Percentiles rank a stretch among this genome's conserved stretches.
Conservation (phyloP, 208 protist species). For the Acanthamoeba sp. region DNA sequence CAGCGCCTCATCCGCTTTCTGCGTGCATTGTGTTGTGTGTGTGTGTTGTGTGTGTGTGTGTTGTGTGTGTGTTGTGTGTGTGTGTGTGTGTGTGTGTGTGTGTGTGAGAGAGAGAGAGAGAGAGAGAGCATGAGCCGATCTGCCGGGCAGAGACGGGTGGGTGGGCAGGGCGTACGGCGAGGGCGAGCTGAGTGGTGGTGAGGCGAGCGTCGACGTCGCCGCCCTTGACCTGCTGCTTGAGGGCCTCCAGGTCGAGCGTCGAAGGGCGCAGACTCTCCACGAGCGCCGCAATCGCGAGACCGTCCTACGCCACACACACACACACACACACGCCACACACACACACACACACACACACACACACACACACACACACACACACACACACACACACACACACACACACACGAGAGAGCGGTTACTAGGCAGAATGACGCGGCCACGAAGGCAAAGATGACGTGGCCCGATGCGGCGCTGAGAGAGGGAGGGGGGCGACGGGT, state of each 20-base stretch:
- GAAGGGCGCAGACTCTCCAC: slow-evolving; percentile 20
- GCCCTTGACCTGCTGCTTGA: slow-evolving; percentile 50
- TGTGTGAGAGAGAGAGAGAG: too few species aligned
- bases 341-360: too few species aligned
- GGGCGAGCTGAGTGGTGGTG: slow-evolving; percentile 41
- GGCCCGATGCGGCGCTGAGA: too few species aligned
- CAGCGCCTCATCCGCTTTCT: slow-evolving; percentile 69
- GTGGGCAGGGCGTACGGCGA: not conserved
- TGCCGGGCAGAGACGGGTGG: too few species aligned
- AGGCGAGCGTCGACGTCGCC: slow-evolving; percentile 38
- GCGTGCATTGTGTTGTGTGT: not conserved
- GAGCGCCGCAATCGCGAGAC: slow-evolving; percentile 39
- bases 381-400: too few species aligned
- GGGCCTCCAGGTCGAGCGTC: slow-evolving; percentile 55
- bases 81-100: not conserved
- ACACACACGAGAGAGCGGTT: too few species aligned
- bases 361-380: too few species aligned
- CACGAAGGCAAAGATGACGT: too few species aligned
- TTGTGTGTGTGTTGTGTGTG: not conserved
- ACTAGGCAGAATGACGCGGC: too few species aligned
- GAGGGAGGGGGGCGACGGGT: too few species aligned
- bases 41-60: not conserved
- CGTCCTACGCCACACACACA: not conserved
- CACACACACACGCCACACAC: not conserved
- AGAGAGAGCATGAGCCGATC: too few species aligned